Evolutionary conservation across 2,329 filamentous ascomycete genomes (phyloP).

Genomic region (Claviceps fusiformis): DNA sequence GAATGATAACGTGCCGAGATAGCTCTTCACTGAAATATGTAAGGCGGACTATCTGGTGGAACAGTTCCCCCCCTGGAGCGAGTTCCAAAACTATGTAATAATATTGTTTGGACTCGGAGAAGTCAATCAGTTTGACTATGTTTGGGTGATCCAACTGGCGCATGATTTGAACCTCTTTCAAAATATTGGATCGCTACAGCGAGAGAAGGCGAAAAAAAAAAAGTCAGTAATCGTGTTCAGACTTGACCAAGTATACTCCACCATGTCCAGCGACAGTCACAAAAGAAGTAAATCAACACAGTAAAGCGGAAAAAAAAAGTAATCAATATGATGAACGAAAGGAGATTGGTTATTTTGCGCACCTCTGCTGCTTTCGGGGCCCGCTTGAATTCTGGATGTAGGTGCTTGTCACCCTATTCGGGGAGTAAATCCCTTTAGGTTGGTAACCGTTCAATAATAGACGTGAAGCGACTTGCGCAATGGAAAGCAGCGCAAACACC

Average conservation of each 20-base stretch:
- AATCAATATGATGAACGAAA: background rate
- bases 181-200: constrained; percentile 80
- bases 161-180: constrained; percentile 99
- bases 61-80: constrained; percentile 88
- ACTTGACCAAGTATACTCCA: background rate
- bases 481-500: constrained; percentile 4
- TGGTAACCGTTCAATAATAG: constrained; percentile 31
- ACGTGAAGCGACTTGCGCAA: constrained; percentile 1
- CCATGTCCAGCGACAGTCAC: background rate
- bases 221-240: background rate
- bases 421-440: constrained; percentile 29
- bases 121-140: constrained; percentile 85
- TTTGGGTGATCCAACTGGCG: constrained; percentile 92
- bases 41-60: constrained; percentile 95
- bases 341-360: constrained; percentile 28
- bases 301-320: constrained; percentile 22
- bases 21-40: constrained; percentile 98
- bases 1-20: constrained; percentile 83
- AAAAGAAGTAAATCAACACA: constrained; percentile 13
- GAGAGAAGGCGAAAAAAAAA: background rate
- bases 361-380: constrained; percentile 95
- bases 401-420: constrained; percentile 71
- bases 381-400: constrained; percentile 95
- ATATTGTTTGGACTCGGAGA: constrained; percentile 85
- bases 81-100: constrained; percentile 97